Evolutionary conservation across 768 basidiomycete species (phyloP).

Genomic region (Crucibulum laeve): DNA sequence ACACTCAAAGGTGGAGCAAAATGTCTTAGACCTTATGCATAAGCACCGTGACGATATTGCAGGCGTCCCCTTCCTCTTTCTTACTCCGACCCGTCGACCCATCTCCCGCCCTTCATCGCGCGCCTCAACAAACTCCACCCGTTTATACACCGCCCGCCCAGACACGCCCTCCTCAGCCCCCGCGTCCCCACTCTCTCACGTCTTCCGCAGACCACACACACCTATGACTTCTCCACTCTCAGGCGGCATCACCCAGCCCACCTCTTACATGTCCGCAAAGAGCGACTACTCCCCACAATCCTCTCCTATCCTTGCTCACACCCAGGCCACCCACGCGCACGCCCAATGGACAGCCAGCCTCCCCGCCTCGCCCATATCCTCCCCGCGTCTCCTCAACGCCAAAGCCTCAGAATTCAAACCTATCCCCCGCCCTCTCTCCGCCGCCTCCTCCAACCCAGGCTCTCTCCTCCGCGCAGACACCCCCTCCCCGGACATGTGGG

Average conservation of each 20-base stretch:
- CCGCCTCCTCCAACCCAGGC: constrained; percentile 60
- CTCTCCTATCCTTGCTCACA: constrained; percentile 61
- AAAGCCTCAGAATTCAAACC: constrained; percentile 90
- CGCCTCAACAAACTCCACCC: constrained; percentile 65
- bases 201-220: constrained; percentile 77
- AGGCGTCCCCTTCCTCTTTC: constrained; percentile 77
- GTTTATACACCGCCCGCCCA: constrained; percentile 58
- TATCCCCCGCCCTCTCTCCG: constrained; percentile 73
- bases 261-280: constrained; percentile 54
- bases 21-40: constrained; percentile 94
- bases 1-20: constrained; percentile 72
- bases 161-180: constrained; percentile 77
- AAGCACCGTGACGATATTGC: constrained; percentile 84
- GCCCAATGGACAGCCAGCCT: constrained; percentile 76
- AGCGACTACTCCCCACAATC: constrained; percentile 58
- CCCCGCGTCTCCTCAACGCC: constrained; percentile 82
- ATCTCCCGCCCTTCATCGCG: constrained; percentile 79
- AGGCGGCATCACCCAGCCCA: constrained; percentile 37
- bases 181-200: constrained; percentile 68
- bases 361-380: constrained; percentile 79
- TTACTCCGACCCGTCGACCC: constrained; percentile 76
- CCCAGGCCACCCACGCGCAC: constrained; percentile 49
- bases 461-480: constrained; percentile 66
- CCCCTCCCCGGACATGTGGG: constrained; percentile 89
- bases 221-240: constrained; percentile 75